phyloP scores from a whole-genome alignment of 1,139 yeast genomes.

The Blastobotrys petasosporus region DNA sequence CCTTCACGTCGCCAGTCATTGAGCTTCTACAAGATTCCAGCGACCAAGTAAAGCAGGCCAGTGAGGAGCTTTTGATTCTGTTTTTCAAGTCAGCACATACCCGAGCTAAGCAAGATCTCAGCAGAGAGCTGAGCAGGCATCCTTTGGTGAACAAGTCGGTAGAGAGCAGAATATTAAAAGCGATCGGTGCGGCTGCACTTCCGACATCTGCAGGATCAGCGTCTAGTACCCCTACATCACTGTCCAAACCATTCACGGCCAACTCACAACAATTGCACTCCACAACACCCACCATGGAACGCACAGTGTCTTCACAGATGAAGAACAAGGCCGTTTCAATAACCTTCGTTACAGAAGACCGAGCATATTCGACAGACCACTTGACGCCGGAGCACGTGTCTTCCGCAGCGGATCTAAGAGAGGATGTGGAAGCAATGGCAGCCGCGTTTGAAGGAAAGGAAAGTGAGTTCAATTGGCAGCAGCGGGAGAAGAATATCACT shows the following conservation, averaged over 20 bases:
- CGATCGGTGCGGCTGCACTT: not conserved
- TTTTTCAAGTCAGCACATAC: constrained; percentile 40
- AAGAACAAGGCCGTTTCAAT: constrained; percentile 15
- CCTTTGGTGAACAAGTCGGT: constrained; percentile 2
- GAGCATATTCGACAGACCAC: constrained; percentile 31
- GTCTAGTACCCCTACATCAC: not conserved
- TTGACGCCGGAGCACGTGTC: constrained; percentile 17
- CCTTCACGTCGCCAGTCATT: constrained; percentile 41
- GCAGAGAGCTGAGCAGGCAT: constrained; percentile 38
- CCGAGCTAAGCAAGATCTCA: constrained; percentile 46
- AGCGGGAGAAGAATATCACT: constrained; percentile 58
- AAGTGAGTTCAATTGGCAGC: constrained; percentile 81
- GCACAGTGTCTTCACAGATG: not conserved
- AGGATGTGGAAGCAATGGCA: constrained; percentile 37
- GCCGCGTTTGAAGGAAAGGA: constrained; percentile 66
- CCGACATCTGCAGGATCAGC: constrained; percentile 5
- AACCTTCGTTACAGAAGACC: constrained; percentile 22
- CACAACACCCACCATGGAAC: not conserved
- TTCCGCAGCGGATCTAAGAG: constrained; percentile 32
- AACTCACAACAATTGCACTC: not conserved
- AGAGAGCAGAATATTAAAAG: constrained; percentile 7
- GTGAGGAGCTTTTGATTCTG: constrained; percentile 35
- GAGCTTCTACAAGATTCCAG: constrained; percentile 35
- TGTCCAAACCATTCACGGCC: not conserved
- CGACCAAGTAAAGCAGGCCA: constrained; percentile 33